Conservation (phyloP, 2,329 filamentous ascomycete species). For the Colletotrichum sp. region DNA sequence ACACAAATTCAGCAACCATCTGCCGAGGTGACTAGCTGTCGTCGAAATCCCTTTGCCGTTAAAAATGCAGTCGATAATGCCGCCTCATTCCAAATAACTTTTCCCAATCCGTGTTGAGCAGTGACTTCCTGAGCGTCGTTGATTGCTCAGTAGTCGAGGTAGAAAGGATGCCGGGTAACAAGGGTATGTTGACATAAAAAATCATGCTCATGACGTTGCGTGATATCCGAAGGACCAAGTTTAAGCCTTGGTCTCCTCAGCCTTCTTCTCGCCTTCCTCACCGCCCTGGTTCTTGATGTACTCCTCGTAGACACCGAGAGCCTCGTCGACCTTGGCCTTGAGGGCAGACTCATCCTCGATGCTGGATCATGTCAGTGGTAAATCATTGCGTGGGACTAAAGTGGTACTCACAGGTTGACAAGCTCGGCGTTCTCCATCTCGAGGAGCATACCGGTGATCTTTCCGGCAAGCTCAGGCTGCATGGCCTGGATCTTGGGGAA, state of each 20-base stretch:
- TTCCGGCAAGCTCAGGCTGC: constrained; percentile 94
- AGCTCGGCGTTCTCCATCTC: constrained; percentile 99
- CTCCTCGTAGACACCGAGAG: constrained; percentile 96
- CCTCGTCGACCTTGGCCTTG: constrained; percentile 95
- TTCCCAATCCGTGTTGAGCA: constrained; percentile 23
- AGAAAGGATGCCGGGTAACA: constrained; percentile 22
- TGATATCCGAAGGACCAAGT: constrained; percentile 9
- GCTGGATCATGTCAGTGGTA: constrained; percentile 51
- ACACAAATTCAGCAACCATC: constrained; percentile 1
- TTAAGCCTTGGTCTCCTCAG: constrained; percentile 49
- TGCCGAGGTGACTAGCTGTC: constrained; percentile 9
- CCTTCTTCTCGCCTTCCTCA: constrained; percentile 59
- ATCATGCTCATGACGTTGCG: constrained; percentile 20
- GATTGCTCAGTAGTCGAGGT: constrained; percentile 10
- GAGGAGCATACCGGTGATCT: constrained; percentile 99
- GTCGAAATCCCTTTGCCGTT: constrained; percentile 15
- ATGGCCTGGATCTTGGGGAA: constrained; percentile 98
- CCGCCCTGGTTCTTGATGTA: constrained; percentile 86
- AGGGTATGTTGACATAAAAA: constrained; percentile 26
- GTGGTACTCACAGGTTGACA: constrained; percentile 83
- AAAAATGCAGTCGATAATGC: constrained; percentile 24
- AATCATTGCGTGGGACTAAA: background rate
- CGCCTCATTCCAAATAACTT: constrained; percentile 23
- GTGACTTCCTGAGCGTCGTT: constrained; percentile 17
- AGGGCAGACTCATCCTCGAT: constrained; percentile 90